Evolutionary conservation across 208 protist species (phyloP), one percentile per base, ranked within the genome.

Genomic region (Leishmania major): DNA sequence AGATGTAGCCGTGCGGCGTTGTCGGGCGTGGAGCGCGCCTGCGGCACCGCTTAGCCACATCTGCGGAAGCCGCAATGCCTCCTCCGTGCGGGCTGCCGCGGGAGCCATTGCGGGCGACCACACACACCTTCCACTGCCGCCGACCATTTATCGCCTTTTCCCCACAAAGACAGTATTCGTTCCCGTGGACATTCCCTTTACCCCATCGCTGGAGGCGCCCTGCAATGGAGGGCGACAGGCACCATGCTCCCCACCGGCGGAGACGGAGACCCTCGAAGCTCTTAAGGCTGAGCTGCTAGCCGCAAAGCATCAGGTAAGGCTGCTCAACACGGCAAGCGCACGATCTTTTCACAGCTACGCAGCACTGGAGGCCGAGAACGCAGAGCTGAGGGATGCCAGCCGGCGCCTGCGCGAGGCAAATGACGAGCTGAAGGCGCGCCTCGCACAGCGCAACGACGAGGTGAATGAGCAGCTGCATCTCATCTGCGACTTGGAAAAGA

Each of bases 261-360:
- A 73, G 28, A 10, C n/a, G 40, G 53, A 31, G 62, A 70, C 37
- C 37, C 45, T 66, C 13, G 77, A 82, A 4, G 77, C 49, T 0
- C 75, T 88, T 1, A 22, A 43, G 59, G 78, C 83, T 28, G 82
- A 89, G 35, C 86, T 93, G 70, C 81, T 84, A 25, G 85, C 87
- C 0, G 88, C 92, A 0, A 89, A 85, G n/a, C 84, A 84, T 35
- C 94, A 97, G 69, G 95, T 97, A 31, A 67, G 70, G 49, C 84
- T 97, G n/a, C 78, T 94, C 13, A 92, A 91, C 77, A 73, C 80
- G 15, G 84, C 84, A 31, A 96, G 85, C 77, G 67, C 90, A 77
- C 80, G 87, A 40, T 86, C 87, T 3, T 74, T 94, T 19, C 17
- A 73, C 35, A 66, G 77, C 69, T 97, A 89, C 79, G 78, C 76